Evolutionary conservation across 345 rosid species (phyloP).

Genomic region (Citrus reticulata): DNA sequence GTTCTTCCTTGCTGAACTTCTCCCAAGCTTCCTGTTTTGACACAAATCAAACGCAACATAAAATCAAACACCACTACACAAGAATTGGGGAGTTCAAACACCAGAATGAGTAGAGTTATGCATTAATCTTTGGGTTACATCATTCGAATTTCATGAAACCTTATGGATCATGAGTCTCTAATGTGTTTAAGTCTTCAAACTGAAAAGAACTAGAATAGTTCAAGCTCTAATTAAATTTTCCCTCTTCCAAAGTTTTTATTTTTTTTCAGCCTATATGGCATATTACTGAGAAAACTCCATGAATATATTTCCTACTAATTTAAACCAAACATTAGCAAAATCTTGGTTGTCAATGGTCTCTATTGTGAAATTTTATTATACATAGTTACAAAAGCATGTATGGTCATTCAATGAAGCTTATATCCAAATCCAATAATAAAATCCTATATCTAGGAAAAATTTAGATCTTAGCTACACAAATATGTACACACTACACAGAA

Average conservation of each 20-base stretch:
- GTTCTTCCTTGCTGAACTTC: slow-evolving; percentile 59
- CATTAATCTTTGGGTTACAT: not conserved
- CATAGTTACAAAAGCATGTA: not conserved
- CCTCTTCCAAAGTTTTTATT: not conserved
- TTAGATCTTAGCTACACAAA: not conserved
- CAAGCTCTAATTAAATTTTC: not conserved
- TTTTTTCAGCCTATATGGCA: not conserved
- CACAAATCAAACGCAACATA: slow-evolving; percentile 3
- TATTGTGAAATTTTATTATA: not conserved
- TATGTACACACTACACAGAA: not conserved
- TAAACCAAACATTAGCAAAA: not conserved
- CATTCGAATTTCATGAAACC: not conserved
- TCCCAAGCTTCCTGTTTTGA: slow-evolving; percentile 57
- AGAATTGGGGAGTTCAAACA: not conserved
- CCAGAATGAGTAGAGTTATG: not conserved
- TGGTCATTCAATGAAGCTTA: not conserved
- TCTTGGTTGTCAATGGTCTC: not conserved
- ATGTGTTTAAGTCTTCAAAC: not conserved
- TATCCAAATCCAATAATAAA: not conserved
- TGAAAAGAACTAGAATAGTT: not conserved
- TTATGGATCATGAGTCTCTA: not conserved
- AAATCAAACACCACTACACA: not conserved
- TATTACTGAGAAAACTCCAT: not conserved
- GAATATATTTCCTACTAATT: not conserved
- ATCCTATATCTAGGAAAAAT: not conserved